phyloP scores from a whole-genome alignment of 495 filamentous ascomycete genomes.

The Penicillium robsamsonii region DNA sequence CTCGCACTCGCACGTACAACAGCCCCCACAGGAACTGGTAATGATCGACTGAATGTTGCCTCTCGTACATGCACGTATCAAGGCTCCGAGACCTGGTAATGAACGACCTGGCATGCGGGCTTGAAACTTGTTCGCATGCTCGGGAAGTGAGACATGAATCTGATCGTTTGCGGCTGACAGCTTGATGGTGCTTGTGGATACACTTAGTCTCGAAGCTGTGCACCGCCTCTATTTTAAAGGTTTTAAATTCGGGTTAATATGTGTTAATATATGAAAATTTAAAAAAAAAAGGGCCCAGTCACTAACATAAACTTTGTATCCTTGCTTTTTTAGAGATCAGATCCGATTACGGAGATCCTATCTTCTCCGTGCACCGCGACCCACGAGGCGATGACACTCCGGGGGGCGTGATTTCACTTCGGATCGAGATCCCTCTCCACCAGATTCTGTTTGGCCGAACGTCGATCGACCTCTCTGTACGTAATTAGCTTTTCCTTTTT shows the following conservation, averaged over 20 bases:
- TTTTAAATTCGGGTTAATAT: background rate
- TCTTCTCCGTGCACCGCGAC: slow-evolving; percentile 20
- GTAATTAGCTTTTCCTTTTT: background rate
- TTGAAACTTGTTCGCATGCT: slow-evolving; percentile 1
- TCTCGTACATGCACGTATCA: background rate
- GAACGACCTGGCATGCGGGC: background rate
- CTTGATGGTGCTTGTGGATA: background rate
- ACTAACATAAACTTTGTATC: background rate
- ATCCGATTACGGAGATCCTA: slow-evolving; percentile 11
- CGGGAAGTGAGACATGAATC: slow-evolving; percentile 6
- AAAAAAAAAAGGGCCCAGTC: background rate
- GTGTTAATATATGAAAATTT: background rate
- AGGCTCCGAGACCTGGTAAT: slow-evolving; percentile 6
- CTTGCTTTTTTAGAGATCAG: slow-evolving; percentile 12
- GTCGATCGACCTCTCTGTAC: slow-evolving; percentile 8
- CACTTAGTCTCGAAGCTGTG: background rate
- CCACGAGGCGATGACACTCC: slow-evolving; percentile 22
- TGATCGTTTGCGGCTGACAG: slow-evolving; percentile 1
- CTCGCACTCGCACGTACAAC: background rate
- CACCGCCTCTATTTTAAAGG: background rate
- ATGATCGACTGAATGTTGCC: slow-evolving; percentile 2
- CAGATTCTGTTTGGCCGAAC: slow-evolving; percentile 5
- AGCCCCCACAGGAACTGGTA: slow-evolving; percentile 9
- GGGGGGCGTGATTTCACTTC: slow-evolving; percentile 8
- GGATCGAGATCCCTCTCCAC: slow-evolving; percentile 8